A percentile compares a stretch with the other conserved stretches of the same genome.
Conservation (phyloP, 2,329 filamentous ascomycete species). For the Colletotrichum brevisporum region DNA sequence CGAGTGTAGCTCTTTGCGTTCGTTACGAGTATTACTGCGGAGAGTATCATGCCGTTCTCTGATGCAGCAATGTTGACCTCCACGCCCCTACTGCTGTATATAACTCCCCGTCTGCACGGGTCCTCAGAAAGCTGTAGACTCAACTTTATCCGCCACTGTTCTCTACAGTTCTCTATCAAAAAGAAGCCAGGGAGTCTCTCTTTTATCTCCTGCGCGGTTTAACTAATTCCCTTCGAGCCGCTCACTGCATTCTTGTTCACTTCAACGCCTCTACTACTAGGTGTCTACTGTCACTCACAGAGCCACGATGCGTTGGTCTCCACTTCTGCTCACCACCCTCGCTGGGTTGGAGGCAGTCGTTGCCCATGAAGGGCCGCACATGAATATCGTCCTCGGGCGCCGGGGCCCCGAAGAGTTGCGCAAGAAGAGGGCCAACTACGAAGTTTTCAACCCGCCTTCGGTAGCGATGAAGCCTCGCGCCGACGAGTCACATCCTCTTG, state of each 20-base stretch:
- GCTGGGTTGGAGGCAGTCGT: constrained; percentile 46
- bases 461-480: constrained; percentile 39
- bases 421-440: constrained; percentile 40
- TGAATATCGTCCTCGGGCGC: constrained; percentile 32
- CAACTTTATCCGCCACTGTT: constrained; percentile 18
- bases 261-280: not conserved
- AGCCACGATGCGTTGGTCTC: constrained; percentile 45
- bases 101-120: constrained; percentile 12
- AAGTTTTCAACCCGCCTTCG: constrained; percentile 46
- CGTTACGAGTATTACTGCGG: constrained; percentile 7
- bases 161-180: not conserved
- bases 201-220: not conserved
- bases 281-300: not conserved
- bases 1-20: constrained; percentile 10
- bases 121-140: not conserved
- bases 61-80: constrained; percentile 6
- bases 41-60: constrained; percentile 24
- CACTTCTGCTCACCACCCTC: constrained; percentile 44
- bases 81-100: constrained; percentile 26
- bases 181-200: constrained; percentile 13
- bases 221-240: not conserved
- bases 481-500: constrained; percentile 10
- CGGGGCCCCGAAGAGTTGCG: constrained; percentile 15
- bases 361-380: constrained; percentile 44
- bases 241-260: not conserved